Evolutionary conservation across 352 stramenopile species (phyloP).

Genomic region (Blastocystis hominis): DNA sequence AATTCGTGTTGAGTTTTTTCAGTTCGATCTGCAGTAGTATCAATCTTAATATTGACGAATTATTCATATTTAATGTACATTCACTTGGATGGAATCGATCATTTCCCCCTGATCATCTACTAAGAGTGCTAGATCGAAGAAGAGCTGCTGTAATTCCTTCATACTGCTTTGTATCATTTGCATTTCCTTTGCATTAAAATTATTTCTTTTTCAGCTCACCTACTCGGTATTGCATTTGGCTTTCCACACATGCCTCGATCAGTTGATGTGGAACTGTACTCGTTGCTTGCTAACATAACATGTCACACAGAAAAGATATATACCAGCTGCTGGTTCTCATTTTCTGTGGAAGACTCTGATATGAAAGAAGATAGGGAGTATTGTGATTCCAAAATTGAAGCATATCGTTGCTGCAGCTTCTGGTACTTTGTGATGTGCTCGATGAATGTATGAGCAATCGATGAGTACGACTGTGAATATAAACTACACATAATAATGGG

Average conservation of each 20-base stretch:
- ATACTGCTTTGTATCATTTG: constrained; percentile 52
- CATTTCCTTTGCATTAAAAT: not conserved
- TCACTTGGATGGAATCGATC: constrained; percentile 14
- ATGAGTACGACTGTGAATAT: constrained; percentile 22
- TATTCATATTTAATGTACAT: not conserved
- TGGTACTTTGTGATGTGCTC: constrained; percentile 13
- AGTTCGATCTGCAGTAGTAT: constrained; percentile 1
- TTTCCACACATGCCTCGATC: constrained; percentile 34
- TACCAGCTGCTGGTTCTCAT: not conserved
- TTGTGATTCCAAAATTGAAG: not conserved
- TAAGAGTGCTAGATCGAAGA: constrained; percentile 42
- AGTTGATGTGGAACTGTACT: constrained; percentile 25
- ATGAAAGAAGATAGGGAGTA: not conserved
- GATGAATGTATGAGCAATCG: constrained; percentile 35
- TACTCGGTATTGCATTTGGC: constrained; percentile 47
- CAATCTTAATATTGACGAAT: not conserved
- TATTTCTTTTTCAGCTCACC: too few species aligned
- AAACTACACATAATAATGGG: not conserved
- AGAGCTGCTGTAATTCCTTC: constrained; percentile 57
- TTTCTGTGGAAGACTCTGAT: not conserved
- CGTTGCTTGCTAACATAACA: not conserved
- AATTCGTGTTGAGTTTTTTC: not conserved
- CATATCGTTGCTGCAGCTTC: constrained; percentile 15
- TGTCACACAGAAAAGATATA: not conserved
- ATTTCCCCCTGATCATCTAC: constrained; percentile 45